phyloP scores from a whole-genome alignment of 2,329 filamentous ascomycete genomes.

The Ascochyta koolunga region DNA sequence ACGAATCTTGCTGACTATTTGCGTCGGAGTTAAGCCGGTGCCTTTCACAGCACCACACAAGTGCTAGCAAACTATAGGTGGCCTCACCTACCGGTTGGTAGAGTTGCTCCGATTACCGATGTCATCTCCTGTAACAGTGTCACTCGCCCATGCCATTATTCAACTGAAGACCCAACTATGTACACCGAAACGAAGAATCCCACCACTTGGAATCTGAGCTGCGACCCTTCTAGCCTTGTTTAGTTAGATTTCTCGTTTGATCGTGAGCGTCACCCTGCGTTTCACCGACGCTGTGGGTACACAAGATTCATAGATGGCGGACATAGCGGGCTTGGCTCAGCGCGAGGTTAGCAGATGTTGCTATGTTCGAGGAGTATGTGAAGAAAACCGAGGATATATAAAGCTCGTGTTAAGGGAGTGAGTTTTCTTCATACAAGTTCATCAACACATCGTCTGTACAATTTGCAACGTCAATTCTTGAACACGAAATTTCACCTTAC shows the following conservation, averaged over 20 bases:
- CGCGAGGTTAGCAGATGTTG: neutral
- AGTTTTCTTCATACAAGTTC: too few species aligned
- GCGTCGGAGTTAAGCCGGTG: constrained; percentile 1
- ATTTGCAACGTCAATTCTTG: too few species aligned
- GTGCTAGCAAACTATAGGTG: neutral
- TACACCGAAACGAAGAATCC: neutral
- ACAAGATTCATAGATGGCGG: neutral
- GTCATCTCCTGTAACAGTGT: neutral
- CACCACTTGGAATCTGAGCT: neutral
- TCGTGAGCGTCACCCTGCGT: neutral
- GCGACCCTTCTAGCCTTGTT: neutral
- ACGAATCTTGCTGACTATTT: neutral
- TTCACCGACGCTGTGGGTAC: neutral
- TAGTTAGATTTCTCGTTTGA: neutral
- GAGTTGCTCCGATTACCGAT: neutral
- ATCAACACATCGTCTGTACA: neutral
- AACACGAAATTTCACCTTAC: neutral
- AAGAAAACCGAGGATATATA: neutral
- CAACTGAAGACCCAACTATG: neutral
- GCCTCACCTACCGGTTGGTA: neutral
- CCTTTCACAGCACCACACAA: neutral
- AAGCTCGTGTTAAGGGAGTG: neutral
- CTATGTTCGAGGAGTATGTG: neutral
- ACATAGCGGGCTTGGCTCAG: neutral
- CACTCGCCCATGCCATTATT: neutral